Conservation (phyloP, 495 filamentous ascomycete species). For the Viridothelium virens region DNA sequence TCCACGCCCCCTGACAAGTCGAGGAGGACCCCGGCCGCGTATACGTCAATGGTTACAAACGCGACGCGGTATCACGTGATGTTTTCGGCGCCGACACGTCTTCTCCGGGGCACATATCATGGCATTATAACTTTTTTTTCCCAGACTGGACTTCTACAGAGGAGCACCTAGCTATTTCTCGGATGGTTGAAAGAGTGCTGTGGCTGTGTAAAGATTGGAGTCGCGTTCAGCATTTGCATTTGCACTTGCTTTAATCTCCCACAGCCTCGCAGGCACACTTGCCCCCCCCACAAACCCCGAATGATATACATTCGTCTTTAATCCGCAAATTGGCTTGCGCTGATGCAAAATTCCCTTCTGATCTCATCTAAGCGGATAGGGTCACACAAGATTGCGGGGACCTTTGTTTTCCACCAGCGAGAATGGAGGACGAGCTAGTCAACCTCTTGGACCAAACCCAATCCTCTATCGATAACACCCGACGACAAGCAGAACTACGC, state of each 20-base stretch:
- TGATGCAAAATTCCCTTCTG: neutral
- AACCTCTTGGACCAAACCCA: constrained; percentile 75
- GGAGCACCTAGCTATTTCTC: too few relatives aligned
- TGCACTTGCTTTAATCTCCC: neutral
- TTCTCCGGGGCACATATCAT: neutral
- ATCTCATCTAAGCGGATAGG: neutral
- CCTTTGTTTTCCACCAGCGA: neutral
- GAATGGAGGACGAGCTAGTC: constrained; percentile 80
- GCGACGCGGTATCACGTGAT: neutral
- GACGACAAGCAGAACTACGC: constrained; percentile 72
- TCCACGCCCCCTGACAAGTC: neutral
- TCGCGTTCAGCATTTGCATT: neutral
- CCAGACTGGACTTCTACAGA: neutral
- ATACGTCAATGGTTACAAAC: neutral
- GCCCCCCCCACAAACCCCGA: neutral
- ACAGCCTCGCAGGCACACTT: neutral
- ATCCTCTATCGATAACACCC: constrained; percentile 54
- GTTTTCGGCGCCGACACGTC: neutral
- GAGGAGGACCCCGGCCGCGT: neutral
- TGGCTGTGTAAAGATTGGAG: neutral
- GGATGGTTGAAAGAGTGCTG: too few relatives aligned
- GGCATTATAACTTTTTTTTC: neutral
- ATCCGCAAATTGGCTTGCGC: neutral
- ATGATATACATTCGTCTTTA: neutral
- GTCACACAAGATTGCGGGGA: neutral